These are phyloP conservation scores for Suhomyces bokatorum DNA, from an alignment of 1,139 yeast genomes.

Conservation along the genomic window DNA sequence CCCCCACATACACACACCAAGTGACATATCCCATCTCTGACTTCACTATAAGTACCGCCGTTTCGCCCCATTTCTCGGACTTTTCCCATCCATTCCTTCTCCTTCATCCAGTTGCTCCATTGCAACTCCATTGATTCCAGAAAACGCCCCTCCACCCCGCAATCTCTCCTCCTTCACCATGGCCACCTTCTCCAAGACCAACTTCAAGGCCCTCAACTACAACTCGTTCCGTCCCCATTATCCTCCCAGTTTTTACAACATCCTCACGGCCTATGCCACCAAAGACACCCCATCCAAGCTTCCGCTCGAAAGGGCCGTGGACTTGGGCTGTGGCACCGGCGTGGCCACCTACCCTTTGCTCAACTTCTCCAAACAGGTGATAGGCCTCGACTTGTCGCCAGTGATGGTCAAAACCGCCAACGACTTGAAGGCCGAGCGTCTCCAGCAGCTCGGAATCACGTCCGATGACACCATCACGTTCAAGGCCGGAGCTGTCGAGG, in stretches of 20 bases:
- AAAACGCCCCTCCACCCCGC: background rate
- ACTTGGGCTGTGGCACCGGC: constrained; percentile 46
- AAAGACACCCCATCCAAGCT: constrained; percentile 15
- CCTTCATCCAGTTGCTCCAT: background rate
- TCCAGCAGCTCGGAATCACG: constrained; percentile 27
- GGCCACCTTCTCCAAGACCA: constrained; percentile 64
- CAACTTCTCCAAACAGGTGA: constrained; percentile 30
- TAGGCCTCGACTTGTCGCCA: constrained; percentile 38
- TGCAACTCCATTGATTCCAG: background rate
- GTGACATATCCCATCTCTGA: no score
- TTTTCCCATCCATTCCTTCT: background rate
- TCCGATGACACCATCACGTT: constrained; percentile 32
- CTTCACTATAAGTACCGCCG: no score
- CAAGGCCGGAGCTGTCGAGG: constrained; percentile 38
- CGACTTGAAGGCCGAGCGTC: constrained; percentile 24
- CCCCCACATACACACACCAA: no score
- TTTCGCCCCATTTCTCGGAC: background rate
- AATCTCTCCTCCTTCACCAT: constrained; percentile 30
- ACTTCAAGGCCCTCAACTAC: constrained; percentile 61
- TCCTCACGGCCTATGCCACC: constrained; percentile 25
- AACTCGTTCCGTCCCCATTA: constrained; percentile 44
- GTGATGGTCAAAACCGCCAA: constrained; percentile 39
- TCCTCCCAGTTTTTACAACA: constrained; percentile 24
- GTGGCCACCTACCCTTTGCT: constrained; percentile 42
- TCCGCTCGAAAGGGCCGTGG: constrained; percentile 29